Percentiles rank a stretch among this genome's conserved stretches.
These are phyloP conservation scores for Gentiana straminea DNA, from an alignment of 257 asterid species.

Conservation along the genomic window DNA sequence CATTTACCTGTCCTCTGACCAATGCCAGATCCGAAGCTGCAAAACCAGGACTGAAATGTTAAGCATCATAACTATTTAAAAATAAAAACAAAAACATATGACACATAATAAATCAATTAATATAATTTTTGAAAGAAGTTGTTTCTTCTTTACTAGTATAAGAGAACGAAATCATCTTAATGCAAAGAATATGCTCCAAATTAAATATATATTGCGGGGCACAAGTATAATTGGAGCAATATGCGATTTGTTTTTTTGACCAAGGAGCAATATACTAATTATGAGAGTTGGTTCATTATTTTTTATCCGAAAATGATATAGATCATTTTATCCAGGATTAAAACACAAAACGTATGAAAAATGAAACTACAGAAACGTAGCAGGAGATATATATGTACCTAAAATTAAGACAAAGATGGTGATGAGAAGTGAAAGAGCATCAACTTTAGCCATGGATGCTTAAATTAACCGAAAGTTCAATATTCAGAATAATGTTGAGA, in stretches of 20 bases:
- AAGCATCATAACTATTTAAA: too few relatives aligned
- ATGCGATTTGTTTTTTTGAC: too few relatives aligned
- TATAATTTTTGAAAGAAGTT: background rate
- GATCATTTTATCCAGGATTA: background rate
- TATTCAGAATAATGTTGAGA: too few relatives aligned
- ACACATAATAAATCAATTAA: background rate
- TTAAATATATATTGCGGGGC: too few relatives aligned
- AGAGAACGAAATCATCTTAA: too few relatives aligned
- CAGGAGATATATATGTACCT: constrained; percentile 14
- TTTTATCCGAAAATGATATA: too few relatives aligned
- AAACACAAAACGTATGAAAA: background rate
- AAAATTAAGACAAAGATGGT: constrained; percentile 16
- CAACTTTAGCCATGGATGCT: constrained; percentile 26
- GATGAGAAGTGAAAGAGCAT: constrained; percentile 9
- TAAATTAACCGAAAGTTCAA: too few relatives aligned
- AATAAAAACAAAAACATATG: background rate
- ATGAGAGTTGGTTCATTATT: too few relatives aligned
- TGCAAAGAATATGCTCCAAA: too few relatives aligned
- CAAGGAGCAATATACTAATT: too few relatives aligned
- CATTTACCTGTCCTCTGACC: constrained; percentile 15
- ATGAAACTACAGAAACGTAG: background rate
- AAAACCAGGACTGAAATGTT: background rate
- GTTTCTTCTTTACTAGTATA: too few relatives aligned
- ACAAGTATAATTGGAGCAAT: too few relatives aligned
- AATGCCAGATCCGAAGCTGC: constrained; percentile 16